Evolutionary conservation across 257 asterid genomes (phyloP), one percentile per base, ranked within the genome.

Genomic region (Capsicum pubescens): DNA sequence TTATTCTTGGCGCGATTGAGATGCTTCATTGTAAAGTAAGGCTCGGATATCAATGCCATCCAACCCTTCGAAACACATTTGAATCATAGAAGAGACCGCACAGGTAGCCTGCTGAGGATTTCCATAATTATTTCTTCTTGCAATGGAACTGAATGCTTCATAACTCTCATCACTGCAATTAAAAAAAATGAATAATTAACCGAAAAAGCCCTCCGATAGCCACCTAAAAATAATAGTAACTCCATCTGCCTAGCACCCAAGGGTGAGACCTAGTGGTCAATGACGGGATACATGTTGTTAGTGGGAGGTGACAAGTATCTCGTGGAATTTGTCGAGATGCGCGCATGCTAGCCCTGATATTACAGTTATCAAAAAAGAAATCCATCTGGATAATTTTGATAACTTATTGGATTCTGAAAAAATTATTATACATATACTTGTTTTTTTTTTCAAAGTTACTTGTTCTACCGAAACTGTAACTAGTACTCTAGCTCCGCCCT

Each of bases 1-100:
- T 46, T n/a, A 4, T 19, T 70, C 10, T 12, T 5, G 0, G 79
- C 57, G n/a, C 14, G 52, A 68, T 68, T 36, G 2, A 68, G 19
- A 68, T 68, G 76, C 52, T 36, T 36, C 76, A 15, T 44, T 56
- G 1, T 21, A 44, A 71, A 71, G 54, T 71, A 71, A 7, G 17
- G 79, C 13, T 71, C 57, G 4, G 17, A 9, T 5, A 71, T 71
- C 16, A 9, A 46, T 5, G 35, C 9, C 16, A 4, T 44, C 79
- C 79, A 70, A 70, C 10, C 5, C 8, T 17, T 70, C 9, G 79
- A 70, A 14, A 86, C 85, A 67, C 89, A 86, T 61, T 83, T 82
- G 85, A 84, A 88, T 17, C 36, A 78, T 52, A 77, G 7, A 46
- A 88, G 68, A 15, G 85, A 69, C 56, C 80, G 71, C 5, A 84